Base-by-base conservation (phyloP, 768 basidiomycete genomes). In the Guyanaporus albipodus region DNA sequence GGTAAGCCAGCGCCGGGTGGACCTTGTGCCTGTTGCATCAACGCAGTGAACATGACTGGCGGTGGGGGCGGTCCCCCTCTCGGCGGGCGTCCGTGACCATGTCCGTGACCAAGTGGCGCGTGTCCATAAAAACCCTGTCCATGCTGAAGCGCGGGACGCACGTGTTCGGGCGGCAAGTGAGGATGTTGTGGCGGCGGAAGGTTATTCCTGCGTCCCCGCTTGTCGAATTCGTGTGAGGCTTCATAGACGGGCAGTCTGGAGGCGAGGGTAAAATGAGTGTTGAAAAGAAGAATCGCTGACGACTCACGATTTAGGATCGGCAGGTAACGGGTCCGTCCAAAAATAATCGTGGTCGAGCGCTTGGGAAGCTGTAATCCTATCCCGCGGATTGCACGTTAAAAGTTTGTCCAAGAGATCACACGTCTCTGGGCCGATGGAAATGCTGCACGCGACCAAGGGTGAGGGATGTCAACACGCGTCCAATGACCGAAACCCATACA, bases 291-390 rank as follows among this genome's bases (percentile, higher is more conserved):
- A 7, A 15, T n/a, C 19, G 8, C 34, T 18, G 11, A 39, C 19
- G 8, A 70, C 80, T 48, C 58, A 88, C 88, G 79, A 78, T 64
- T 83, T 87, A 1, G 87, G 88, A 68, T 90, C 87, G 18, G 87
- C 87, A 28, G 93, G 89, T 29, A 91, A 58, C 0, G 95, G 94
- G 53, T 89, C 83, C 0, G 83, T 84, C 90, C 91, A 96, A 66
- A 98, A 96, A 71, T 92, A 98, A 17, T 88, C 83, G 61, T 97
- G 92, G 56, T 93, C 86, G 42, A 97, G 75, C 0, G 94, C 94
- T 48, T 91, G 77, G 2, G 78, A 67, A 8, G 95, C 95, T 2
- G 93, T 92, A 32, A 92, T 77, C 17, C 95, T 78, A 46, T 87
- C 79, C 50, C 75, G 74, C 3, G 95, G 95, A 62, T 97, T 88